phyloP scores from a whole-genome alignment of 805 yeast species.

The Lipomyces yamadae region DNA sequence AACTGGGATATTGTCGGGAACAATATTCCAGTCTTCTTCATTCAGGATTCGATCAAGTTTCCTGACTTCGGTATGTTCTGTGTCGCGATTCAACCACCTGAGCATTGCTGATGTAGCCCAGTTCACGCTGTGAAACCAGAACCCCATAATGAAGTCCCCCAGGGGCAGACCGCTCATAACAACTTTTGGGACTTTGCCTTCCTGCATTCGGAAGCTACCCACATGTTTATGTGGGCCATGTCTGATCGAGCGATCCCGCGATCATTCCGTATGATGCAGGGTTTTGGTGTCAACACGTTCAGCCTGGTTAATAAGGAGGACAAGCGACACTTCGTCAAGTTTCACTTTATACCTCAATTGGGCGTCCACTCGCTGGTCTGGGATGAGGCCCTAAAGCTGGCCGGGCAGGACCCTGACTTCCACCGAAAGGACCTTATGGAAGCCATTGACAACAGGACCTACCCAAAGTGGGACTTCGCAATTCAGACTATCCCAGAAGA shows the following conservation, averaged over 20 bases:
- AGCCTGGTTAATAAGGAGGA: slow-evolving; percentile 12
- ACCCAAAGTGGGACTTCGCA: slow-evolving; percentile 18
- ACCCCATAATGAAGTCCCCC: slow-evolving; percentile 17
- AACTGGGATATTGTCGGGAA: slow-evolving; percentile 23
- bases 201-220: slow-evolving; percentile 18
- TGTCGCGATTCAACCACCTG: neutral
- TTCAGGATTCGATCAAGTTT: slow-evolving; percentile 20
- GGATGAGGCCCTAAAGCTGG: slow-evolving; percentile 20
- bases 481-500: slow-evolving; percentile 15
- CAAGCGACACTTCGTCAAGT: slow-evolving; percentile 15
- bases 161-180: slow-evolving; percentile 20
- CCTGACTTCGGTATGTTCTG: slow-evolving; percentile 10
- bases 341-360: slow-evolving; percentile 10
- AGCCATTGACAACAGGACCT: slow-evolving; percentile 12
- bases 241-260: slow-evolving; percentile 20
- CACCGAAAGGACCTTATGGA: slow-evolving; percentile 18
- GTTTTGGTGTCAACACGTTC: slow-evolving; percentile 19
- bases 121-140: slow-evolving; percentile 18
- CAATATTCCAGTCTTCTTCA: slow-evolving; percentile 18
- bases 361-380: slow-evolving; percentile 23
- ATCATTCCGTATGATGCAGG: slow-evolving; percentile 21
- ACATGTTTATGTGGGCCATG: slow-evolving; percentile 22
- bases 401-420: slow-evolving; percentile 22
- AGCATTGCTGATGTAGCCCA: neutral
- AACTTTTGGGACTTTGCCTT: slow-evolving; percentile 17